Evolutionary conservation across 768 basidiomycete genomes (phyloP), one percentile per base, ranked within the genome.

Genomic region (Tephrocybe sp.): DNA sequence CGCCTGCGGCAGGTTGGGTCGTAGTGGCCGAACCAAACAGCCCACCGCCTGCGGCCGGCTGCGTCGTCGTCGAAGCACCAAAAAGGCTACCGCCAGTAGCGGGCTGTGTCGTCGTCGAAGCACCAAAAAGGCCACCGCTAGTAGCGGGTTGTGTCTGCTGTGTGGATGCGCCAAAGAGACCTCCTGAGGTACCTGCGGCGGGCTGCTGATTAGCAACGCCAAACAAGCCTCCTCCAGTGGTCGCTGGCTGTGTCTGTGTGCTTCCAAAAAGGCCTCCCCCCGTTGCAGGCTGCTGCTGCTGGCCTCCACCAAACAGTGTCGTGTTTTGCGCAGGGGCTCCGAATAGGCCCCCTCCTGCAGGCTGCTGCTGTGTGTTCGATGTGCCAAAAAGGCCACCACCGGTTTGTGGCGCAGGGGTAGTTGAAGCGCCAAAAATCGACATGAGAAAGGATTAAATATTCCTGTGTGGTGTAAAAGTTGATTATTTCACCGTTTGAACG

Each of bases 1-100:
- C 57, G 17, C 57, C 55, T 4, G 32, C 42, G 52, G 63, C 39
- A 59, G 53, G 52, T 47, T 56, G 53, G 26, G 56, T 45, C 23
- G 57, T 49, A 15, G 51, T 58, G 28, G 58, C 59, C 46, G 50
- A 58, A 7, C 68, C 71, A 34, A 76, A 75, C 32, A 74, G 50
- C 14, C 66, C 57, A 3, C 58, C 55, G 7, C 61, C 17, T 58
- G 46, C 23, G 56, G 40, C 37, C 49, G 50, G 58, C 48, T 52
- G 69, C 30, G 55, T 45, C 3, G 56, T 45, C 5, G 55, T 55
- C 1, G 55, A 54, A 33, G 45, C 36, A 1, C 68, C 67, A 53
- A 70, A 67, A 2, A 67, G 38, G 1, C 62, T 53, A 18, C 61
- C 53, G 17, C 55, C 49, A 4, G 54, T 42, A 12, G 45, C n/a